A percentile compares a stretch with the other conserved stretches of the same genome.
Conservation (phyloP, 2,329 filamentous ascomycete species). For the Cordyceps pruinosa region DNA sequence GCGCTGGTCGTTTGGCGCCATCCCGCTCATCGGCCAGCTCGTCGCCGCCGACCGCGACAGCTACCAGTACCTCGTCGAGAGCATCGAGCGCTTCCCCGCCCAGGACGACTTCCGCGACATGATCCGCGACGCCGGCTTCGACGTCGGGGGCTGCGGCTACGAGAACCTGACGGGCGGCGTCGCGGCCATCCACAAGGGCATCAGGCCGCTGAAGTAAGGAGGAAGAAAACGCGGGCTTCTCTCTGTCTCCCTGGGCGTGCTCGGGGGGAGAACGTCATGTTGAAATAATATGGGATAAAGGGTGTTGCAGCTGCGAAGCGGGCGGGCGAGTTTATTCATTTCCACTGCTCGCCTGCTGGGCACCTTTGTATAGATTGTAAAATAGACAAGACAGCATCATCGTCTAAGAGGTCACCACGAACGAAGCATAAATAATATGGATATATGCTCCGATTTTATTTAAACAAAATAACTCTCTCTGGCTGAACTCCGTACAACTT, state of each 20-base stretch:
- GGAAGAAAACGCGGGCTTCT: too few species aligned
- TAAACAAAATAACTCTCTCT: conserved; percentile 13
- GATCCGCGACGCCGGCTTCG: conserved; percentile 79
- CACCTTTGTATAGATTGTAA: conserved; percentile 7
- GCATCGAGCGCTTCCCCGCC: conserved; percentile 85
- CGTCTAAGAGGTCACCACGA: not conserved
- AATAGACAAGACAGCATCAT: not conserved
- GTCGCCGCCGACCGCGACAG: conserved; percentile 91
- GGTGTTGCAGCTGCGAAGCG: not conserved
- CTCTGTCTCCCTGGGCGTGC: too few species aligned
- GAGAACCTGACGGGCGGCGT: conserved; percentile 90
- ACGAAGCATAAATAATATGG: not conserved
- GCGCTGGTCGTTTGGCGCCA: conserved; percentile 90
- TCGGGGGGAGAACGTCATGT: not conserved
- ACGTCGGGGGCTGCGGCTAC: conserved; percentile 73
- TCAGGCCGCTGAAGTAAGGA: conserved; percentile 58
- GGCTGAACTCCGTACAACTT: conserved; percentile 13
- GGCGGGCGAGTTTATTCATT: not conserved
- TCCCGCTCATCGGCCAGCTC: conserved; percentile 89
- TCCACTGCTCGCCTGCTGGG: not conserved
- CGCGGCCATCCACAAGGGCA: conserved; percentile 91
- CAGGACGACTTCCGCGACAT: conserved; percentile 79
- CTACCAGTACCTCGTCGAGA: conserved; percentile 98
- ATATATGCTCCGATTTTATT: conserved; percentile 9
- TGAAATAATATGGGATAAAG: not conserved